Conservation (phyloP, 164 flowering plant genomes). For the Tetrastigma voinierianum region DNA sequence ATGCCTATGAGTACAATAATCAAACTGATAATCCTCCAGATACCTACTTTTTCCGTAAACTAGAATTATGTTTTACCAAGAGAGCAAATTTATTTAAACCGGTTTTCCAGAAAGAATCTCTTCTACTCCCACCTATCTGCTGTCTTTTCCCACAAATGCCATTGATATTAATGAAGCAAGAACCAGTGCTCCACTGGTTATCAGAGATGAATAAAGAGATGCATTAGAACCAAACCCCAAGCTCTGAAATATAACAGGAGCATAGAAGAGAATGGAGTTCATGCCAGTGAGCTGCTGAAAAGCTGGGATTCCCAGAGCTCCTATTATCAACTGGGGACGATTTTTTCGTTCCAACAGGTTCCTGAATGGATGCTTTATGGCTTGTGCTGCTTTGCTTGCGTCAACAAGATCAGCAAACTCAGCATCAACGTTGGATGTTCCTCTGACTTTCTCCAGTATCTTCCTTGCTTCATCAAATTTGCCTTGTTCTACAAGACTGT, state of each 20-base stretch:
- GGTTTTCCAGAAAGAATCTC: conserved; percentile 69
- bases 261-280: conserved; percentile 88
- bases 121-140: conserved; percentile 76
- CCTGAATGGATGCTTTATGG: conserved; percentile 71
- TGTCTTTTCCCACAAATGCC: no score
- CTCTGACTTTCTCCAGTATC: conserved; percentile 68
- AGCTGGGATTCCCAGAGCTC: conserved; percentile 83
- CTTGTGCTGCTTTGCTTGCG: conserved; percentile 70
- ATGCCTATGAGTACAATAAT: no score
- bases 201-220: conserved; percentile 64
- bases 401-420: conserved; percentile 78
- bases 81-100: no score
- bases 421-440: conserved; percentile 71
- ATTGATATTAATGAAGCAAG: conserved; percentile 73
- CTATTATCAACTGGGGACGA: conserved; percentile 79
- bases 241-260: conserved; percentile 90
- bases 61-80: no score
- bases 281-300: conserved; percentile 92
- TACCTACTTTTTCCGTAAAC: no score
- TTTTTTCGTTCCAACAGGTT: conserved; percentile 64
- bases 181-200: conserved; percentile 63
- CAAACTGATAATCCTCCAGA: no score
- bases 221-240: conserved; percentile 64
- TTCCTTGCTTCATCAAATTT: conserved; percentile 54
- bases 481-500: conserved; percentile 86